Percentiles rank a stretch among this genome's conserved stretches.
phyloP scores from a whole-genome alignment of 2,329 filamentous ascomycete species.

The Clonostachys chloroleuca region DNA sequence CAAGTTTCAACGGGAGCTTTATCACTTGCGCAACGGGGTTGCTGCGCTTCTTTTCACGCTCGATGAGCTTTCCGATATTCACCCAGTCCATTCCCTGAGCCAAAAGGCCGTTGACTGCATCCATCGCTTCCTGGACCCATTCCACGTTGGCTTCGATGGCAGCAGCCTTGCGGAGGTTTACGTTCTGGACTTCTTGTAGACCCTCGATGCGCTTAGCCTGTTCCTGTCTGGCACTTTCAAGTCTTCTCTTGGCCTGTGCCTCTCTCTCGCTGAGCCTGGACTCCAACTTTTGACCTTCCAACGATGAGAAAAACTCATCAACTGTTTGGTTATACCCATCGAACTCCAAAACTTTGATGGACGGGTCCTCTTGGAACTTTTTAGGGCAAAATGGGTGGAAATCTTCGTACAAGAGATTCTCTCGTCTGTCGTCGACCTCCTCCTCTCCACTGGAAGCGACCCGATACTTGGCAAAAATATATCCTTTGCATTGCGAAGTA shows the following conservation, averaged over 20 bases:
- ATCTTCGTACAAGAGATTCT: constrained; percentile 76
- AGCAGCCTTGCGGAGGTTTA: constrained; percentile 84
- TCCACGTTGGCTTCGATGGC: constrained; percentile 90
- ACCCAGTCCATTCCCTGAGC: constrained; percentile 97
- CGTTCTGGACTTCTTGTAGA: constrained; percentile 72
- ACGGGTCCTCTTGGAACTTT: constrained; percentile 68
- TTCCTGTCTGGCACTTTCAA: constrained; percentile 79
- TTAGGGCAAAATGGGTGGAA: constrained; percentile 88
- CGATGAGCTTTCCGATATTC: constrained; percentile 82
- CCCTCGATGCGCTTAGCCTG: constrained; percentile 83
- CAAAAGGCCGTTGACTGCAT: constrained; percentile 88
- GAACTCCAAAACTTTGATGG: constrained; percentile 68
- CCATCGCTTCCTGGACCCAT: constrained; percentile 86
- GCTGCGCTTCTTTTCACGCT: constrained; percentile 73
- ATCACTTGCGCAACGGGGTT: constrained; percentile 89
- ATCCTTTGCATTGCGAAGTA: constrained; percentile 66
- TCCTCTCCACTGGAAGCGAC: constrained; percentile 11
- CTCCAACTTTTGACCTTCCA: constrained; percentile 90
- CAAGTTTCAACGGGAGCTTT: constrained; percentile 78
- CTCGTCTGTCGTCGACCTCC: constrained; percentile 23
- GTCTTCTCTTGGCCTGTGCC: constrained; percentile 72
- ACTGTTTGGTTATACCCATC: constrained; percentile 88
- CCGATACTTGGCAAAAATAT: constrained; percentile 75
- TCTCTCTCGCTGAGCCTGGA: constrained; percentile 80
- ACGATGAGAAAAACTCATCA: constrained; percentile 94